Conservation (phyloP, 805 yeast species). For the Saturnispora gosingensis region DNA sequence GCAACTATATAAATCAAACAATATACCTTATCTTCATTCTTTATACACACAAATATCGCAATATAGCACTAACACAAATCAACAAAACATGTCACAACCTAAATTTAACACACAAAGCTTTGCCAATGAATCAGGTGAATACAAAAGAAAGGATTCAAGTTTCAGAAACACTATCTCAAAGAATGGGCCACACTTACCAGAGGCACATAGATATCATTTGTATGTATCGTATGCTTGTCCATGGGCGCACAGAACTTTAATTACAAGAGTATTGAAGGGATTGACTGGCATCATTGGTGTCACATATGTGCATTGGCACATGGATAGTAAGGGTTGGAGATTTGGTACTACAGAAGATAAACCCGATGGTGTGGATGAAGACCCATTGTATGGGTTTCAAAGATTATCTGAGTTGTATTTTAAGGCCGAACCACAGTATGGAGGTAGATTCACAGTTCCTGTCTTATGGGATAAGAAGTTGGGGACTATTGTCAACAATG, state of each 20-base stretch:
- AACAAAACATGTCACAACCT: not conserved
- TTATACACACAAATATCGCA: not conserved
- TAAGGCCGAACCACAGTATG: slow-evolving; percentile 65
- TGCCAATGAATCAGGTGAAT: slow-evolving; percentile 46
- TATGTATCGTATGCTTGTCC: slow-evolving; percentile 90
- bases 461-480: slow-evolving; percentile 84
- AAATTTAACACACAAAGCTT: slow-evolving; percentile 28
- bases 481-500: slow-evolving; percentile 82
- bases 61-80: not conserved
- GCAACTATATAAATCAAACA: not conserved
- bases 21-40: not conserved
- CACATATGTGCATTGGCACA: slow-evolving; percentile 84
- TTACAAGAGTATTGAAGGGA: slow-evolving; percentile 68
- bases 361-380: slow-evolving; percentile 42
- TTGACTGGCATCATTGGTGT: slow-evolving; percentile 49
- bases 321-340: slow-evolving; percentile 88
- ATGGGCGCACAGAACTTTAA: slow-evolving; percentile 86
- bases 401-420: slow-evolving; percentile 65
- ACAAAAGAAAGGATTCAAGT: slow-evolving; percentile 37
- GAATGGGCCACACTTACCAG: slow-evolving; percentile 63
- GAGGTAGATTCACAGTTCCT: slow-evolving; percentile 86
- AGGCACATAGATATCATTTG: slow-evolving; percentile 72
- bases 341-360: slow-evolving; percentile 43
- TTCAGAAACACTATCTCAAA: slow-evolving; percentile 56
- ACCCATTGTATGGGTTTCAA: slow-evolving; percentile 48